phyloP scores from a whole-genome alignment of 2,329 filamentous ascomycete genomes.

The Aspergillus arachidicola region DNA sequence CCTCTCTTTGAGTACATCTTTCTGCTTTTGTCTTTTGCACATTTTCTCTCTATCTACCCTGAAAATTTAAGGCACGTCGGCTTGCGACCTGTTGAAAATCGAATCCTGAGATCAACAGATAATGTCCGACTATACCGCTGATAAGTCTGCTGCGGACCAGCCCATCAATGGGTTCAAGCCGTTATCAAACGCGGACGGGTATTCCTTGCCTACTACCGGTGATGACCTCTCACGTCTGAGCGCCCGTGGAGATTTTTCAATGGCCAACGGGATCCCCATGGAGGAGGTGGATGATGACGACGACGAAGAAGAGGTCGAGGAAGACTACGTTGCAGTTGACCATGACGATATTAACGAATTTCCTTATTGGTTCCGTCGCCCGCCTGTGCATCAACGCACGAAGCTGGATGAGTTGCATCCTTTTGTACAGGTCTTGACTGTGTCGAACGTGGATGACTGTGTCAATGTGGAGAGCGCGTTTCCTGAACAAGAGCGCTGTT shows the following conservation, averaged over 20 bases:
- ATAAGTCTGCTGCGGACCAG: conserved; percentile 28
- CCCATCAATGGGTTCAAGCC: conserved; percentile 34
- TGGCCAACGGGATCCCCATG: conserved; percentile 34
- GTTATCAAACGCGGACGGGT: conserved; percentile 34
- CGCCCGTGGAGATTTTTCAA: conserved; percentile 28
- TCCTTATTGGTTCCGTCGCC: conserved; percentile 46
- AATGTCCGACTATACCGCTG: conserved; percentile 34
- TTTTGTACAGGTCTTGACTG: conserved; percentile 71
- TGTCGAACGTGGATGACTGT: conserved; percentile 55
- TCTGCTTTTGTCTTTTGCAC: not conserved
- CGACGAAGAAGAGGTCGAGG: conserved; percentile 40
- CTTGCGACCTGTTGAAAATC: not conserved
- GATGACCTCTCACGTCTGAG: conserved; percentile 33
- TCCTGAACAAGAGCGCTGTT: conserved; percentile 59
- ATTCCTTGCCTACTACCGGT: conserved; percentile 30
- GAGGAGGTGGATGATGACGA: conserved; percentile 30
- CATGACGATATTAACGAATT: conserved; percentile 44
- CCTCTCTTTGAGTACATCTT: not conserved
- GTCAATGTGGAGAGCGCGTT: conserved; percentile 62
- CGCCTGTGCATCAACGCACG: conserved; percentile 39
- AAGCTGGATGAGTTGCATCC: conserved; percentile 65
- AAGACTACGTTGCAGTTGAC: conserved; percentile 46
- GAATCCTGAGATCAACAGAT: not conserved
- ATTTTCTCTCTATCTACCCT: conserved; percentile 2
- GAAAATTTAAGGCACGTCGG: not conserved